Evolutionary conservation across 768 basidiomycete species (phyloP).

Genomic region (Tephrocybe sp.): DNA sequence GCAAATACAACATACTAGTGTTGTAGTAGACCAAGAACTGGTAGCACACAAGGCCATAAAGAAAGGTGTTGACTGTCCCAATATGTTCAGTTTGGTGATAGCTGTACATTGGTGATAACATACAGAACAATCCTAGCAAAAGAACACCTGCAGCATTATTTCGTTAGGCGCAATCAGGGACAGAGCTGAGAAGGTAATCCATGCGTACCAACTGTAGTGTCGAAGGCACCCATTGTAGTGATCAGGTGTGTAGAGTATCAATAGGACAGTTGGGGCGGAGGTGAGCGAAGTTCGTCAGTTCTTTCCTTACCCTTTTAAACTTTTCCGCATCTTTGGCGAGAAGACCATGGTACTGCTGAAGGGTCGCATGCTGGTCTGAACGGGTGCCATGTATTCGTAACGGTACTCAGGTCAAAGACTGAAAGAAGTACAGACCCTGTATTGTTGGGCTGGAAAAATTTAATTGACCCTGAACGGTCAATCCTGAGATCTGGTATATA

Average conservation of each 20-base stretch:
- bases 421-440: neutral
- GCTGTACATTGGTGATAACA: too few species aligned
- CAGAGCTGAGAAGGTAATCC: neutral
- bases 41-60: slow-evolving; percentile 37
- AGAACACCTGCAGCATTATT: slow-evolving; percentile 19
- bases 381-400: neutral
- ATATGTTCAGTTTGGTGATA: too few species aligned
- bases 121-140: slow-evolving; percentile 26
- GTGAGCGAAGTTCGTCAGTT: neutral
- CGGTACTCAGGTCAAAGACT: neutral
- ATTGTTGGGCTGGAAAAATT: neutral
- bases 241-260: neutral
- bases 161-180: neutral
- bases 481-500: neutral
- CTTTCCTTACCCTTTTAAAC: slow-evolving; percentile 1
- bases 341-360: neutral
- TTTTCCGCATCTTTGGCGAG: neutral
- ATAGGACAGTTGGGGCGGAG: neutral
- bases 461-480: neutral
- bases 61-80: slow-evolving; percentile 25
- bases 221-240: slow-evolving; percentile 22
- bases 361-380: slow-evolving; percentile 1
- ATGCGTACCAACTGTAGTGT: slow-evolving; percentile 27
- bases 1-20: slow-evolving; percentile 19
- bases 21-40: slow-evolving; percentile 35